Evolutionary conservation across 306 rosid genomes (phyloP).

Genomic region (Medicago ruthenica): DNA sequence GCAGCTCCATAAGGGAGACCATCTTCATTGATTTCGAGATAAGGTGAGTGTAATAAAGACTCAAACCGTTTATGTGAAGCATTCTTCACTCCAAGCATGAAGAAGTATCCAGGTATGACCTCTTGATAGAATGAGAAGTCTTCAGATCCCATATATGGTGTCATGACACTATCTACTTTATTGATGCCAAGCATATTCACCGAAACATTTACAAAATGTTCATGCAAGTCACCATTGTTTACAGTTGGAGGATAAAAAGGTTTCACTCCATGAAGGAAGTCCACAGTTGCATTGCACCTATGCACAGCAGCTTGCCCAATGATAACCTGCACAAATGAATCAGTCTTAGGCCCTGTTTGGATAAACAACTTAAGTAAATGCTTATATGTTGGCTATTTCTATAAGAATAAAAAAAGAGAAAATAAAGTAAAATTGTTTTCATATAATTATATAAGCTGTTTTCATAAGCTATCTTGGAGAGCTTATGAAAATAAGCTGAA

Average conservation of each 20-base stretch:
- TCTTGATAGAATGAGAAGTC: constrained; percentile 89
- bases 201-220: constrained; percentile 60
- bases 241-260: constrained; percentile 66
- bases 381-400: too few species aligned
- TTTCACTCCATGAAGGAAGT: constrained; percentile 51
- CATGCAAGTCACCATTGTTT: constrained; percentile 63
- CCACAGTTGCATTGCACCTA: constrained; percentile 82
- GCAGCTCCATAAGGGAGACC: constrained; percentile 85
- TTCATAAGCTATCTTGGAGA: too few species aligned
- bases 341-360: not conserved
- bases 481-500: too few species aligned
- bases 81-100: constrained; percentile 64
- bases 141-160: constrained; percentile 67
- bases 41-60: constrained; percentile 58
- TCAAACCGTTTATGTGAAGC: constrained; percentile 41
- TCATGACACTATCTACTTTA: constrained; percentile 52
- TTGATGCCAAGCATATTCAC: constrained; percentile 66
- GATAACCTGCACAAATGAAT: constrained; percentile 59
- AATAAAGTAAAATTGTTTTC: too few species aligned
- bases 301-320: constrained; percentile 86
- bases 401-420: too few species aligned
- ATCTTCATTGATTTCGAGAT: constrained; percentile 73
- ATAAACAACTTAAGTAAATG: too few species aligned
- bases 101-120: constrained; percentile 74
- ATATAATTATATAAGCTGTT: too few species aligned